These are phyloP conservation scores for Grigorovia jiainica DNA, from an alignment of 805 yeast species.

Conservation along the genomic window DNA sequence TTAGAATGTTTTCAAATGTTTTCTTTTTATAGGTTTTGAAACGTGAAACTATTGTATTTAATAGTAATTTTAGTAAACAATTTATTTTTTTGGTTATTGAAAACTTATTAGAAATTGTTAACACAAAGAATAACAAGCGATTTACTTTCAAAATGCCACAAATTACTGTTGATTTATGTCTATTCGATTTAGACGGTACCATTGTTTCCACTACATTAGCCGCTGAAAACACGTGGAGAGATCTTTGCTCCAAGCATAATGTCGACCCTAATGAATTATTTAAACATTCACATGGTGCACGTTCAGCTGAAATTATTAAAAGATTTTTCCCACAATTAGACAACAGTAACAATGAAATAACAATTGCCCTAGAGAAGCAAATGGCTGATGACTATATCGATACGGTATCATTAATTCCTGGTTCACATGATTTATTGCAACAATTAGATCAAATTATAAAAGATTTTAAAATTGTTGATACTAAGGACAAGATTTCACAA, in stretches of 20 bases:
- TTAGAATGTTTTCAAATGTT: no score
- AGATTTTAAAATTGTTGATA: constrained; percentile 17
- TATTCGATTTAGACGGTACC: constrained; percentile 83
- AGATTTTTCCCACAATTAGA: constrained; percentile 63
- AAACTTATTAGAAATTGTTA: no score
- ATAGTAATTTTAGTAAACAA: no score
- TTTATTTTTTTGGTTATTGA: no score
- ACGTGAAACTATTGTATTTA: no score
- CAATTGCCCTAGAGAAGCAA: constrained; percentile 50
- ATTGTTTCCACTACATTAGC: constrained; percentile 67
- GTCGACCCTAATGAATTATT: constrained; percentile 57
- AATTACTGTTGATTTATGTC: constrained; percentile 17
- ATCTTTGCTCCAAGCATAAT: constrained; percentile 44
- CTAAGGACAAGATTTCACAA: constrained; percentile 15
- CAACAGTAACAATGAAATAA: constrained; percentile 38
- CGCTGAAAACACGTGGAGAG: constrained; percentile 66
- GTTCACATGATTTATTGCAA: constrained; percentile 51
- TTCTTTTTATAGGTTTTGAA: no score
- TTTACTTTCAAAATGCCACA: not conserved
- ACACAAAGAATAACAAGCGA: no score
- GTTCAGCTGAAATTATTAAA: constrained; percentile 61
- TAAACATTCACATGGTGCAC: constrained; percentile 63
- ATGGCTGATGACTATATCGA: constrained; percentile 60
- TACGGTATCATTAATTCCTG: constrained; percentile 58
- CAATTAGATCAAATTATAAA: constrained; percentile 28